Evolutionary conservation across 2,329 filamentous ascomycete genomes (phyloP).

Genomic region (Didymella pomorum): DNA sequence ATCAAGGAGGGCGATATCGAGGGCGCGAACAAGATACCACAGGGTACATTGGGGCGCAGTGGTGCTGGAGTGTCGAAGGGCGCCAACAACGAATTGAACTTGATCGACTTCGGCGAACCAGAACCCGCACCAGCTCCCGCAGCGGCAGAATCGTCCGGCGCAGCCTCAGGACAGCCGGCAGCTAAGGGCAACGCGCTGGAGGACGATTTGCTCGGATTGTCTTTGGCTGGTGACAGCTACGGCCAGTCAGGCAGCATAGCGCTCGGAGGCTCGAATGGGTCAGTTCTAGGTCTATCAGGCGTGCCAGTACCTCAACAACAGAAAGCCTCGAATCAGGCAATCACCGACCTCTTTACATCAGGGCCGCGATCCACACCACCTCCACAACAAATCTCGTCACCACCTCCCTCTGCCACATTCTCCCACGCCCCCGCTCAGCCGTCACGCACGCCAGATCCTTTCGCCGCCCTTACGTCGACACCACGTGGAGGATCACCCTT

Average conservation of each 20-base stretch:
- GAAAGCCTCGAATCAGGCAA: slow-evolving; percentile 58
- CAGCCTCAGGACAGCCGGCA: slow-evolving; percentile 53
- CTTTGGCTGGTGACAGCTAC: slow-evolving; percentile 72
- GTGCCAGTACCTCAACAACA: slow-evolving; percentile 42
- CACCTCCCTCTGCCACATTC: slow-evolving; percentile 52
- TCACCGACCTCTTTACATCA: slow-evolving; percentile 66
- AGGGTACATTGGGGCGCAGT: slow-evolving; percentile 76
- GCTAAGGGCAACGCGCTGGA: slow-evolving; percentile 74
- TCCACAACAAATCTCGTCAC: slow-evolving; percentile 55
- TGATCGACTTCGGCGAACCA: slow-evolving; percentile 87
- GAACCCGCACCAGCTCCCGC: slow-evolving; percentile 64
- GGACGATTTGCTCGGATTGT: slow-evolving; percentile 89
- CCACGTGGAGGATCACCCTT: slow-evolving; percentile 61
- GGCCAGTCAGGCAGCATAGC: slow-evolving; percentile 83
- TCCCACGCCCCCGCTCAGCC: slow-evolving; percentile 48
- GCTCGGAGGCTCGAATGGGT: slow-evolving; percentile 67
- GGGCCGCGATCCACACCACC: slow-evolving; percentile 52
- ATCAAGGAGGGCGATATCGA: slow-evolving; percentile 95
- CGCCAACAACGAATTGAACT: slow-evolving; percentile 79
- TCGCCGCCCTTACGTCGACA: slow-evolving; percentile 64
- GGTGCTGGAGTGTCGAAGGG: slow-evolving; percentile 70
- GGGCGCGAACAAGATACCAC: slow-evolving; percentile 81
- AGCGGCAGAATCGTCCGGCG: slow-evolving; percentile 43
- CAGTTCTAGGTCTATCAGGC: slow-evolving; percentile 48
- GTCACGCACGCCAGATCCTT: slow-evolving; percentile 61